Evolutionary conservation across 805 yeast genomes (phyloP), one percentile per base, ranked within the genome.

Genomic region (Candida ortonii): DNA sequence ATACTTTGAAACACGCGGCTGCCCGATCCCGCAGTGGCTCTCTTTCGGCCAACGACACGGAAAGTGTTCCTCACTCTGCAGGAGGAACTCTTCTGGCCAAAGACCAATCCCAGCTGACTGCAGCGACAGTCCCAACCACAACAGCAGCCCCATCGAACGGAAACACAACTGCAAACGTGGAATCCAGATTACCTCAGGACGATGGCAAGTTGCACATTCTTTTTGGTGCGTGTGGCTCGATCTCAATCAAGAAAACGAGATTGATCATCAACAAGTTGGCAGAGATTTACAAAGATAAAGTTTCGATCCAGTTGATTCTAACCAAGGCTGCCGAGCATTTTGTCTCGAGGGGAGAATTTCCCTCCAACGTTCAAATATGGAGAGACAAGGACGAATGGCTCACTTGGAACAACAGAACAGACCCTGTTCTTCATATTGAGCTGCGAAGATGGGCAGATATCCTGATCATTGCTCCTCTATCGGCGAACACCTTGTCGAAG

Each of bases 391-490:
- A 76, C 47, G 81, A 76, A 55, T 76, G 81, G 81, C 40, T 47
- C 10, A 51, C 61, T 12, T 76, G 81, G 81, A 64, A 65, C 46
- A 57, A 61, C 25, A 58, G 81, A 45, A 66, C 72, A 33, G 81
- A 76, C 51, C 80, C 80, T 4, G 80, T 76, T 33, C 61, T 76
- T 43, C 81, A 75, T 48, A 73, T 75, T 37, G 80, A 75, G 51
- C 58, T 75, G 34, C 65, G 81, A 39, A 65, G 79, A 43, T 75
- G 81, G 81, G 80, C 81, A 0, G 79, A 75, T 57, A 67, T 75
- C 29, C 54, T 75, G 32, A 59, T 75, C 21, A 72, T 75, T 18
- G 76, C 78, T 36, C 80, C 80, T 2, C 59, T 74, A 38, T 71
- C 79, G 2, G 79, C 81, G 10, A 75, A 75, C 49, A 73, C 81